These are phyloP conservation scores for Phaeosphaeria sp. DNA, from an alignment of 2,329 filamentous ascomycete genomes.

Conservation along the genomic window DNA sequence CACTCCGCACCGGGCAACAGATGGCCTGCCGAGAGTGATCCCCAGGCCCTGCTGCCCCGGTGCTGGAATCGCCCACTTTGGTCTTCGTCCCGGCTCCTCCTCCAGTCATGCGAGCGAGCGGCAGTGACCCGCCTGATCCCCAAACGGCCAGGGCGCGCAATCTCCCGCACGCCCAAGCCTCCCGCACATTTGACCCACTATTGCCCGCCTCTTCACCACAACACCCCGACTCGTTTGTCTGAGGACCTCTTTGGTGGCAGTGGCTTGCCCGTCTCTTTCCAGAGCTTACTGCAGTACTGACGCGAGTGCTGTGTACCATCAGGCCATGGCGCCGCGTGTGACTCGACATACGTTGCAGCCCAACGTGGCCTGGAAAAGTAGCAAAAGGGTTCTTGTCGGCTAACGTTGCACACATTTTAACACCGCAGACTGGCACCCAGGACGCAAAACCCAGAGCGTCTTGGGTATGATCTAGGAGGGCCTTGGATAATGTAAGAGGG, in stretches of 20 bases:
- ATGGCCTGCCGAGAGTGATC: constrained; percentile 10
- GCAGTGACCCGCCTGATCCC: constrained; percentile 5
- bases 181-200: constrained; percentile 13
- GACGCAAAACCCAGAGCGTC: neutral
- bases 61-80: constrained; percentile 13
- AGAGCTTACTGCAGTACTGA: neutral
- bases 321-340: neutral
- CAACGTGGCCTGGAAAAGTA: constrained; percentile 12
- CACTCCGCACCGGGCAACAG: constrained; percentile 6
- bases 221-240: neutral
- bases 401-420: neutral
- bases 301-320: neutral
- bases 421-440: neutral
- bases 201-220: constrained; percentile 2
- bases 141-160: constrained; percentile 12
- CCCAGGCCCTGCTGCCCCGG: constrained; percentile 12
- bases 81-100: constrained; percentile 4
- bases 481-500: neutral
- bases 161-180: constrained; percentile 12
- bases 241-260: neutral
- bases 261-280: neutral
- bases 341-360: constrained; percentile 2
- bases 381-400: neutral
- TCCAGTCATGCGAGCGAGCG: constrained; percentile 7
- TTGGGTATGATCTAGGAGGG: neutral